phyloP scores from a whole-genome alignment of 2,329 filamentous ascomycete species.

The Gliomastix tumulicola region DNA sequence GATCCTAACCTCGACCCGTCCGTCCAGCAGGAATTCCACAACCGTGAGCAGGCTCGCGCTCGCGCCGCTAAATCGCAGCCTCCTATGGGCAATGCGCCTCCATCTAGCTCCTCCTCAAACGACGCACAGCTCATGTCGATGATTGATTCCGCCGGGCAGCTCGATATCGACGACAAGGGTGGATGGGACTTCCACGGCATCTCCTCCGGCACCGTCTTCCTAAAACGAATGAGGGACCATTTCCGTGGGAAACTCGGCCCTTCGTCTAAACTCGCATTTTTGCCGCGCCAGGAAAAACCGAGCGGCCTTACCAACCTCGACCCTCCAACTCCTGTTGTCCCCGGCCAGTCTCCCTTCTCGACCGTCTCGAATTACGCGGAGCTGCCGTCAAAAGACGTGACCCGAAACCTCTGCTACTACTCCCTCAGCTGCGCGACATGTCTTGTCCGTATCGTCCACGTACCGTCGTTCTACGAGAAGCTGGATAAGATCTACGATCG shows the following conservation, averaged over 20 bases:
- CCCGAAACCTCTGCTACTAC: conserved; percentile 46
- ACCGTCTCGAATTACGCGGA: conserved; percentile 47
- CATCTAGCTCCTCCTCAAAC: conserved; percentile 32
- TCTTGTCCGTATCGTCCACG: conserved; percentile 65
- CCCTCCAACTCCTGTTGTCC: conserved; percentile 55
- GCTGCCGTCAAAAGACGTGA: conserved; percentile 58
- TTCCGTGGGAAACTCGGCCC: conserved; percentile 70
- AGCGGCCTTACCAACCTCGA: conserved; percentile 54
- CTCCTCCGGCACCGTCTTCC: conserved; percentile 85
- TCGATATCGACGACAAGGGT: conserved; percentile 86
- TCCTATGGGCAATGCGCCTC: not conserved
- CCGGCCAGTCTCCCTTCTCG: conserved; percentile 55
- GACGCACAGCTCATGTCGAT: conserved; percentile 83
- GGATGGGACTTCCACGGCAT: conserved; percentile 94
- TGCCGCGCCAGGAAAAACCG: conserved; percentile 42
- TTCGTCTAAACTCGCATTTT: conserved; percentile 51
- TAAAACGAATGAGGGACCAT: conserved; percentile 80
- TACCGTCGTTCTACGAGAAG: conserved; percentile 71
- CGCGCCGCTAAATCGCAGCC: conserved; percentile 22
- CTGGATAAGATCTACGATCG: conserved; percentile 73
- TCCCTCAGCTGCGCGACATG: conserved; percentile 51
- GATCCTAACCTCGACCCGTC: conserved; percentile 76
- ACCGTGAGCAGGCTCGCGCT: conserved; percentile 43
- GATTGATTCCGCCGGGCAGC: conserved; percentile 85
- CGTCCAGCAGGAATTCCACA: conserved; percentile 62